Evolutionary conservation across 352 stramenopile species (phyloP).

Genomic region (Phytophthora gonapodyides): DNA sequence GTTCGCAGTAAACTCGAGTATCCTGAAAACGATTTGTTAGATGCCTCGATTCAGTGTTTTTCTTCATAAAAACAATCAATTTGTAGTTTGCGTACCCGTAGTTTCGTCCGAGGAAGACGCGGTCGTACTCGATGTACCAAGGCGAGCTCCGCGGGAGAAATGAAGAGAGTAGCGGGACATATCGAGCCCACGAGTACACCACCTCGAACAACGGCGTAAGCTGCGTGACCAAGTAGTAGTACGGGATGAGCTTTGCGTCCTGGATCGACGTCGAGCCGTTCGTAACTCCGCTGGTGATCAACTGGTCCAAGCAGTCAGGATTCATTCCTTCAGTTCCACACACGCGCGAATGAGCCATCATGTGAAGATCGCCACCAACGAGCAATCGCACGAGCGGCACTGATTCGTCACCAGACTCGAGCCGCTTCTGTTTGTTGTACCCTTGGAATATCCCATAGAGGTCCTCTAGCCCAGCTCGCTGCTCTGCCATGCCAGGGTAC

Average conservation of each 20-base stretch:
- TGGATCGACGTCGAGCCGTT: conserved; percentile 60
- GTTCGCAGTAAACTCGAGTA: conserved; percentile 36
- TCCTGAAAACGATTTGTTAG: conserved; percentile 21
- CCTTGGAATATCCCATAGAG: conserved; percentile 46
- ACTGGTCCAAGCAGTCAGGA: conserved; percentile 53
- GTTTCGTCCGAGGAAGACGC: conserved; percentile 65
- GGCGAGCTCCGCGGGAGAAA: conserved; percentile 23
- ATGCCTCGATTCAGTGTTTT: neutral
- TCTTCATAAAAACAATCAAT: neutral
- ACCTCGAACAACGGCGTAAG: conserved; percentile 39
- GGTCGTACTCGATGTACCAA: conserved; percentile 45
- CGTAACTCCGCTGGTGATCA: conserved; percentile 71
- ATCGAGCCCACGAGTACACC: conserved; percentile 22
- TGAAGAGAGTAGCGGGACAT: conserved; percentile 26
- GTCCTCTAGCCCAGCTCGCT: conserved; percentile 37
- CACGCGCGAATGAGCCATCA: conserved; percentile 52
- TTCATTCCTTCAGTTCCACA: conserved; percentile 29
- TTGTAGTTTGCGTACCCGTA: conserved; percentile 48
- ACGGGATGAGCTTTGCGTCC: conserved; percentile 58
- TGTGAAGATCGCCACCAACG: conserved; percentile 70
- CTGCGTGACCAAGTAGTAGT: conserved; percentile 55
- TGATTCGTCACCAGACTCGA: neutral
- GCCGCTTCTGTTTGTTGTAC: conserved; percentile 24
- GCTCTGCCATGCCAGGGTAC: conserved; percentile 55
- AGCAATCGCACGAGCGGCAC: conserved; percentile 39